phyloP scores from a whole-genome alignment of 2,329 filamentous ascomycete genomes.

The Cladorrhinum sp. region DNA sequence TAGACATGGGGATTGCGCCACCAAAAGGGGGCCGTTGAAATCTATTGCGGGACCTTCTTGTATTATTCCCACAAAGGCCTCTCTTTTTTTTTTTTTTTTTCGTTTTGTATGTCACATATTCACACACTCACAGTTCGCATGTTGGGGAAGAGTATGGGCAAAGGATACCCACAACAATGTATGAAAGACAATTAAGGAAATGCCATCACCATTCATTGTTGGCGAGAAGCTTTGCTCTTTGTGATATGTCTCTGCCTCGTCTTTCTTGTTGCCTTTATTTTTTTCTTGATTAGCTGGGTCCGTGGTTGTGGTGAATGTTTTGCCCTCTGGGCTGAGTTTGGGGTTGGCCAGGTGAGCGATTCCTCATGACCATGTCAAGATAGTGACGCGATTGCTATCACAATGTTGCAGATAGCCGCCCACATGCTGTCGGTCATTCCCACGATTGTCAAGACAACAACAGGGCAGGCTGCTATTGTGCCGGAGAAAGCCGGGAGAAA shows the following conservation, averaged over 20 bases:
- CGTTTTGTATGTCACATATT: neutral
- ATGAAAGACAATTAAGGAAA: slow-evolving; percentile 11
- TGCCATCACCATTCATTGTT: slow-evolving; percentile 7
- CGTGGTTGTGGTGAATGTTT: neutral
- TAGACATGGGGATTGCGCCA: slow-evolving; percentile 1
- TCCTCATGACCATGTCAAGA: neutral
- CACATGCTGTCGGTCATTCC: neutral
- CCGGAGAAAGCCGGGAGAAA: slow-evolving; percentile 14
- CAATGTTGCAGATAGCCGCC: neutral
- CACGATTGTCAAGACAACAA: slow-evolving; percentile 4
- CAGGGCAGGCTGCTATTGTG: neutral
- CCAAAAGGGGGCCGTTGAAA: neutral
- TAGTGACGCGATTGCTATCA: neutral
- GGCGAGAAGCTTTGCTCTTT: slow-evolving; percentile 1
- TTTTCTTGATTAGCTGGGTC: neutral
- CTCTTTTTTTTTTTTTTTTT: slow-evolving; percentile 5
- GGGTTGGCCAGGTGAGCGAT: neutral
- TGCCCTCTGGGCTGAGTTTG: neutral
- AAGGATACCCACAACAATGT: slow-evolving; percentile 15
- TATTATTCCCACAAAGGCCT: slow-evolving; percentile 6
- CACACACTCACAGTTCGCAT: neutral
- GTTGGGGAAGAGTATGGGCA: neutral
- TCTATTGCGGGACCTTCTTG: neutral
- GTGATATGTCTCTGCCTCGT: neutral
- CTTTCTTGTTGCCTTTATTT: neutral